A percentile compares a stretch with the other conserved stretches of the same genome.
Evolutionary conservation across 148 eudicot genomes (phyloP).

Genomic region (Fagopyrum homotropicum): DNA sequence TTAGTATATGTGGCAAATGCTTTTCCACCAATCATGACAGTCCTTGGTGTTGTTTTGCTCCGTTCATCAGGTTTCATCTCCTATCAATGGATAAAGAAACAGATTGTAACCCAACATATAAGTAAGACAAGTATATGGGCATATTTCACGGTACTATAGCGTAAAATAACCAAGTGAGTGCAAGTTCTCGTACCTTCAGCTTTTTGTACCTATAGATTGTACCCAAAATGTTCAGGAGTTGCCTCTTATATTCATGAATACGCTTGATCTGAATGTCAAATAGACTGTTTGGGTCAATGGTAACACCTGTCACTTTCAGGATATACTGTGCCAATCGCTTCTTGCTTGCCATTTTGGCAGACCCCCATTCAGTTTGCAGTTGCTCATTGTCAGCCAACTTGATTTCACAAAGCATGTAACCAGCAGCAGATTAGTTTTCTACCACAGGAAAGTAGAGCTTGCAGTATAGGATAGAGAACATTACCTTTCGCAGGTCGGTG

Average conservation of each 20-base stretch:
- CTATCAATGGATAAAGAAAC: conserved; percentile 29
- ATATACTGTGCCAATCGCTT: conserved; percentile 75
- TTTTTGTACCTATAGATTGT: conserved; percentile 89
- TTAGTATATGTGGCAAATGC: conserved; percentile 96
- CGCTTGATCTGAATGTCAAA: conserved; percentile 99
- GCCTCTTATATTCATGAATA: conserved; percentile 97
- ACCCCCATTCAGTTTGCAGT: conserved; percentile 84
- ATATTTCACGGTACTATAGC: not conserved
- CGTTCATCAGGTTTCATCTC: conserved; percentile 91
- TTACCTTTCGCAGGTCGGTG: conserved; percentile 61
- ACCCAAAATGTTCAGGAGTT: conserved; percentile 83
- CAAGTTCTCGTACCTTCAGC: conserved; percentile 57
- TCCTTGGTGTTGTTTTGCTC: conserved; percentile 68
- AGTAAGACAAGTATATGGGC: not conserved
- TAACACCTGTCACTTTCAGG: conserved; percentile 69
- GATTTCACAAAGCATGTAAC: not conserved
- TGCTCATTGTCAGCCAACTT: conserved; percentile 77
- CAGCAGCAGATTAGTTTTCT: not conserved
- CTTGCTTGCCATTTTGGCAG: conserved; percentile 95
- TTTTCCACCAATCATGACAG: conserved; percentile 95
- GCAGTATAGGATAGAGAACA: not conserved
- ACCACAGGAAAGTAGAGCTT: not conserved
- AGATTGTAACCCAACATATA: not conserved
- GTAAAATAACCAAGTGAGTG: not conserved
- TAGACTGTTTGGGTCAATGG: conserved; percentile 81